Evolutionary conservation across 2,329 filamentous ascomycete species (phyloP), one percentile per base, ranked within the genome.

Genomic region (Fusarium sp.): DNA sequence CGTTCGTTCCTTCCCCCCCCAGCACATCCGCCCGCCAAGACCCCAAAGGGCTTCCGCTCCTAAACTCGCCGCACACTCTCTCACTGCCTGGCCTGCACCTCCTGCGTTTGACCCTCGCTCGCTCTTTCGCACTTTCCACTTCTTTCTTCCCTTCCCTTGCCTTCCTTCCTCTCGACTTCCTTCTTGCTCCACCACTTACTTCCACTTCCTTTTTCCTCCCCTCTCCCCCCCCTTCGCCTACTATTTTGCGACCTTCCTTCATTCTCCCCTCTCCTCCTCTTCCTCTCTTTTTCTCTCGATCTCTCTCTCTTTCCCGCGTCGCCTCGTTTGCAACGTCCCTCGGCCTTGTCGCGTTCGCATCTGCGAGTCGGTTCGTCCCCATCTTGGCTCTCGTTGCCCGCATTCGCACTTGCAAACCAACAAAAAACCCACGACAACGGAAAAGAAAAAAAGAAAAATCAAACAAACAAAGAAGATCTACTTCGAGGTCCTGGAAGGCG

Each of bases 101-200:
- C 71, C 62, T 57, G 58, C 68, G 67, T 71, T 77, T 72, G 36
- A 38, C 36, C 36, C 36, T 38, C 36, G 36, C 36, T 38, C 36
- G 36, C 36, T 38, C 36, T 38, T 44, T 44, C 69, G 61, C 62
- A 69, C 70, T 70, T 69, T 44, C 66, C 46, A 71, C 61, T 71
- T 62, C 64, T 73, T 58, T 78, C 76, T 78, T 78, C 78, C 80
- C 17, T 73, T 78, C 31, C 31, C 31, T 33, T 33, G 5, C 78
- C 80, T 78, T 53, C 63, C 70, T 73, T 72, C 77, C 76, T 74
- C 78, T 78, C 72, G 75, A 31, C 46, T 51, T 51, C 31, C 46
- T 51, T 51, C 46, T 51, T 76, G 78, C 75, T 77, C 75, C 78
- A 77, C 76, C 76, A 75, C 74, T 79, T 78, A 75, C 74, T 79